Base-by-base conservation (phyloP, 2,329 filamentous ascomycete species). In the Xylaria hypoxylon region DNA sequence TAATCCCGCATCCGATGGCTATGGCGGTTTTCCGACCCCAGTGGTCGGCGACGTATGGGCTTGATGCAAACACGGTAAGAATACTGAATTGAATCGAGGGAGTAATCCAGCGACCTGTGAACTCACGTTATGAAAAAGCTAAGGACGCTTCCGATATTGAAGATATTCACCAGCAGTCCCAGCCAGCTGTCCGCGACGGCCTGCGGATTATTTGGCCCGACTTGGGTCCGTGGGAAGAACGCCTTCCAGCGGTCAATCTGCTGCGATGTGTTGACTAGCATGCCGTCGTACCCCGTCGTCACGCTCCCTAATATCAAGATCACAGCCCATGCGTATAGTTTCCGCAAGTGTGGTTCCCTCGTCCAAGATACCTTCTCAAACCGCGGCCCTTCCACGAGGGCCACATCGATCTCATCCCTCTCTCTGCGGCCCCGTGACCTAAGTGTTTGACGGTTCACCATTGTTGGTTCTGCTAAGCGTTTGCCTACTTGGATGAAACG, bases 241-340 rank as follows among this genome's bases (percentile, higher is more conserved):
- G 73, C 69, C 69, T 84, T 81, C 85, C 85, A 88, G 19, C 77
- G 77, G 65, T 85, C 79, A 72, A 88, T 85, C 76, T 86, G 83
- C 79, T 88, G 85, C 2, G 84, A 86, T 10, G 85, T 87, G 77
- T 88, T 88, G 74, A 87, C 80, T 67, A 87, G 79, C 83, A 86
- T 85, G 62, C 86, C 86, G 77, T 90, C 87, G 73, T 88, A 89
- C 59, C 87, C 86, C 7, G 86, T 89, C 33, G 86, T 89, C 48
- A 87, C 87, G 33, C 87, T 89, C 13, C 85, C 86, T 63, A 89
- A 79, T 76, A 87, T 85, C 64, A 90, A 80, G 65, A 89, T 82
- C 22, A 82, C 77, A 65, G 80, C 81, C 74, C 83, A 82, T 57
- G 80, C 80, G 73, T 89, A 89, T 11, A 89, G 82, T 74, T 81